A percentile compares a stretch with the other conserved stretches of the same genome.
Evolutionary conservation across 1,139 yeast species (phyloP).

Genomic region (Candida sojae): DNA sequence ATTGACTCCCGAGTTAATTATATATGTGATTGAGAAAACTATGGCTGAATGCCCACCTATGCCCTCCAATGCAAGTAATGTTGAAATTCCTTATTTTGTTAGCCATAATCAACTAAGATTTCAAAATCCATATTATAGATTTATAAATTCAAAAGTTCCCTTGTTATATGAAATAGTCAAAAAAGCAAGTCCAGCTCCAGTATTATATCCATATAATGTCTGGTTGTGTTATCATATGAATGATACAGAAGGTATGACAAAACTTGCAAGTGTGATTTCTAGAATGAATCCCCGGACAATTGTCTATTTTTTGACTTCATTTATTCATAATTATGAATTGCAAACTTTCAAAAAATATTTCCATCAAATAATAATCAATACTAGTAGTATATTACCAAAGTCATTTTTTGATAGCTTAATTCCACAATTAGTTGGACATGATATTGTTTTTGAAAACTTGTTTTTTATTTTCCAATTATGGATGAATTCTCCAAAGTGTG

Average conservation of each 20-base stretch:
- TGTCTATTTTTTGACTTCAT: constrained; percentile 31
- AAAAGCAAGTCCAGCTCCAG: background rate
- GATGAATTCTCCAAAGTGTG: constrained; percentile 25
- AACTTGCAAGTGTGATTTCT: constrained; percentile 18
- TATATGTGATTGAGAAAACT: constrained; percentile 2
- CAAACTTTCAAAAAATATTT: constrained; percentile 27
- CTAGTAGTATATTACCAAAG: constrained; percentile 20
- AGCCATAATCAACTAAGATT: background rate
- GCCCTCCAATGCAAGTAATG: background rate
- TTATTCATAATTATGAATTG: constrained; percentile 35
- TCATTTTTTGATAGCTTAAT: constrained; percentile 30
- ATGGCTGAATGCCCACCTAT: constrained; percentile 7
- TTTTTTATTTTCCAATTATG: constrained; percentile 29
- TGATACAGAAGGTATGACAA: constrained; percentile 24
- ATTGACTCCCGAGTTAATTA: constrained; percentile 1
- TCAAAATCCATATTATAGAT: constrained; percentile 7
- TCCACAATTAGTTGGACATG: constrained; percentile 26
- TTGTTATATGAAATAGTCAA: constrained; percentile 2
- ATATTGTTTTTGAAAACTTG: constrained; percentile 34
- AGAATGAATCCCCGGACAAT: constrained; percentile 25
- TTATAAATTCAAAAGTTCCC: constrained; percentile 9
- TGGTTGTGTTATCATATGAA: constrained; percentile 38
- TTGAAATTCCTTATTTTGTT: constrained; percentile 7
- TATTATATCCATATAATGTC: constrained; percentile 13
- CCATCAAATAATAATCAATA: constrained; percentile 14